Conservation (phyloP, 1,284 basidiomycete genomes). For the Ganoderma leucocontextum region DNA sequence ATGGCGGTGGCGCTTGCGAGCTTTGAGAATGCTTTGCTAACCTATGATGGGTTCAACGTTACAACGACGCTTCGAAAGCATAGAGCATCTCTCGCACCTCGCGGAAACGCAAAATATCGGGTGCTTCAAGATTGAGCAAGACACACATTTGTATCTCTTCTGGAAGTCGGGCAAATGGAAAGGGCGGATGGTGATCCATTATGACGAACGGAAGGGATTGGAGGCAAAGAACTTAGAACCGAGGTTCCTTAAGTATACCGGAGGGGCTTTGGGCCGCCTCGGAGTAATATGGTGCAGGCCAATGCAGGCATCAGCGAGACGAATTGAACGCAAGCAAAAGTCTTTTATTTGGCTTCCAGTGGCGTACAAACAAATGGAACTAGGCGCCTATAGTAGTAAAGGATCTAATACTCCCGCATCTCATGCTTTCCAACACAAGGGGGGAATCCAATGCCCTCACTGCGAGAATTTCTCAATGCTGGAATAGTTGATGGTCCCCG, state of each 20-base stretch:
- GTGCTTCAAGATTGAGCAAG: background rate
- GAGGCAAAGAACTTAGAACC: too few relatives aligned
- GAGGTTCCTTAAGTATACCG: too few relatives aligned
- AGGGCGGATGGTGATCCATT: too few relatives aligned
- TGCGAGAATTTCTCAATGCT: conserved; percentile 46
- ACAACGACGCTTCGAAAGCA: background rate
- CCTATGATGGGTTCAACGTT: background rate
- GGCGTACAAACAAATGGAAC: background rate
- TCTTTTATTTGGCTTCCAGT: background rate
- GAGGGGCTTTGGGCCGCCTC: too few relatives aligned
- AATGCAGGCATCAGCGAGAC: too few relatives aligned
- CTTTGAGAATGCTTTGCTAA: too few relatives aligned
- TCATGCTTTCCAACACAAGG: too few relatives aligned
- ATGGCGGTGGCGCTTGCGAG: background rate
- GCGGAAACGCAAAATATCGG: background rate
- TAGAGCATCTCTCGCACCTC: background rate
- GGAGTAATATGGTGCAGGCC: too few relatives aligned
- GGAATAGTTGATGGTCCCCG: conserved; percentile 49
- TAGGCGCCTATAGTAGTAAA: background rate
- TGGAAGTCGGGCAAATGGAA: background rate
- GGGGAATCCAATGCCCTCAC: conserved; percentile 29
- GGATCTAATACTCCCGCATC: too few relatives aligned
- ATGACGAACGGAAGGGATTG: too few relatives aligned
- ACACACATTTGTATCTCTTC: background rate
- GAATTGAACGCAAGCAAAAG: too few relatives aligned